A percentile compares a stretch with the other conserved stretches of the same genome.
Evolutionary conservation across 2,329 filamentous ascomycete genomes (phyloP).

Genomic region (Ophiostoma sp.): DNA sequence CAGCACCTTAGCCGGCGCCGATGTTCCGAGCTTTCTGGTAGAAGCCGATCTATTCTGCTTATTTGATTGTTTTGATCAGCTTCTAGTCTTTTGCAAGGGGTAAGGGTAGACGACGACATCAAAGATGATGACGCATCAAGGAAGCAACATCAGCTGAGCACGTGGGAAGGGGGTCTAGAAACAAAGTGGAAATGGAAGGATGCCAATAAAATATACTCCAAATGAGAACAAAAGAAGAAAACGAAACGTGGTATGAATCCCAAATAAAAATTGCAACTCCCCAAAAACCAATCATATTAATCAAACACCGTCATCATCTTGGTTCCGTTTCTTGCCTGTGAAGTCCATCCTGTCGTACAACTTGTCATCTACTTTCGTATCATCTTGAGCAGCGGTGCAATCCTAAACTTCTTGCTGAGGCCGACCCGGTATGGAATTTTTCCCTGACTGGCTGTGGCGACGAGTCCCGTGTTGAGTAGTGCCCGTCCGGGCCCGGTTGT

Average conservation of each 20-base stretch:
- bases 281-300: not conserved
- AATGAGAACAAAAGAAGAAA: not conserved
- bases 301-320: not conserved
- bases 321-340: not conserved
- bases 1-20: conserved; percentile 17
- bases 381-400: conserved; percentile 54
- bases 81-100: not conserved
- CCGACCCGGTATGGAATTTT: conserved; percentile 53
- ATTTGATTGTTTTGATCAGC: not conserved
- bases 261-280: not conserved
- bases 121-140: not conserved
- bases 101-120: not conserved
- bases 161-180: conserved; percentile 13
- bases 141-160: conserved; percentile 18
- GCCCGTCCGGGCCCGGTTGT: not conserved
- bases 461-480: not conserved
- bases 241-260: not conserved
- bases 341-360: not conserved
- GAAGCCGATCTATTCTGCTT: not conserved
- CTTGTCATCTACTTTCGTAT: conserved; percentile 41
- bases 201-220: not conserved
- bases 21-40: conserved; percentile 6
- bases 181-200: not conserved
- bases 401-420: conserved; percentile 51
- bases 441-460: conserved; percentile 28